Evolutionary conservation across 116 monocot species (phyloP).

Genomic region (Phalaenopsis hybrid): DNA sequence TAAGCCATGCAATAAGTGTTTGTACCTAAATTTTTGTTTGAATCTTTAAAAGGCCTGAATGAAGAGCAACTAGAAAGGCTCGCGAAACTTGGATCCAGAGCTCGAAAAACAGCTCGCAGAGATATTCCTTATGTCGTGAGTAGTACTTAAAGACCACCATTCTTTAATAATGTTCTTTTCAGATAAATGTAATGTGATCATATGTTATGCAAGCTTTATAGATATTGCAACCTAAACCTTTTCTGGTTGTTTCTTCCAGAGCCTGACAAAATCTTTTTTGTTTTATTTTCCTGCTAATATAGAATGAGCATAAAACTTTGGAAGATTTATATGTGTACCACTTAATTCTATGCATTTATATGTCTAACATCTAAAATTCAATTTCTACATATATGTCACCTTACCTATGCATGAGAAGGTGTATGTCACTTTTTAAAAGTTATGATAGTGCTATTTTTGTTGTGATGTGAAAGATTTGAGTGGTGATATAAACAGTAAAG

Average conservation of each 20-base stretch:
- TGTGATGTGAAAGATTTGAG: no score
- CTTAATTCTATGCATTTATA: no score
- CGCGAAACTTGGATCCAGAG: constrained; percentile 66
- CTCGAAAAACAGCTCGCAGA: constrained; percentile 85
- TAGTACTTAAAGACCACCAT: constrained; percentile 7
- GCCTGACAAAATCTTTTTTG: not conserved
- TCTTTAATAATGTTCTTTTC: not conserved
- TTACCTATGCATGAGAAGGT: no score
- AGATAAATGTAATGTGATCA: not conserved
- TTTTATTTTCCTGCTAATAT: not conserved
- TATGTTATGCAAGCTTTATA: not conserved
- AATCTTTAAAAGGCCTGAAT: constrained; percentile 39
- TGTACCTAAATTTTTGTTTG: not conserved
- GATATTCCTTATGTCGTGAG: constrained; percentile 89
- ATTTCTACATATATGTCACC: no score
- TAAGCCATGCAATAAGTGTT: not conserved
- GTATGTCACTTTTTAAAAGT: no score
- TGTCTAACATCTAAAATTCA: no score
- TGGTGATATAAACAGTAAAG: no score
- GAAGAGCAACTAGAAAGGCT: constrained; percentile 70
- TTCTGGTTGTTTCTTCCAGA: not conserved
- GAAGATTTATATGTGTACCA: no score
- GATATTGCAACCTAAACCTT: not conserved
- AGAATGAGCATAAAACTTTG: not conserved
- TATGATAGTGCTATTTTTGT: no score